Evolutionary conservation across 257 asterid genomes (phyloP), one percentile per base, ranked within the genome.

Genomic region (Solanum clarkiae): DNA sequence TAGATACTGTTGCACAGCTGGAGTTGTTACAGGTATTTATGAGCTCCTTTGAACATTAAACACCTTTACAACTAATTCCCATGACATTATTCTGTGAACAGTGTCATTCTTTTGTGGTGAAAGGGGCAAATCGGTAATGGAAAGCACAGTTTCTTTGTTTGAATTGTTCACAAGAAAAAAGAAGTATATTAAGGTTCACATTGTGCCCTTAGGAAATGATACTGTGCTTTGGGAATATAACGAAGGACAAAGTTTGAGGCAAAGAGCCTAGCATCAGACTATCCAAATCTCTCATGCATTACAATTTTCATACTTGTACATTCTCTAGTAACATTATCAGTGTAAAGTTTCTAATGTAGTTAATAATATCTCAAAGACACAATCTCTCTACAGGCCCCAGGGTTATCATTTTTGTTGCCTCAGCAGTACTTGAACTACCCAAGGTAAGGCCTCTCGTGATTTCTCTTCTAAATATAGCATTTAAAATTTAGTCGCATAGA

Each of bases 321-420:
- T 75, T 75, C 62, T 49, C 13, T 29, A 24, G 29, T 89, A 47
- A 42, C 80, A 85, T 89, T 86, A 85, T 81, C 85, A 88, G 70
- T 86, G 91, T 68, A 86, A 80, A 47, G 72, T 86, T 86, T 86
- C 84, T 82, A 63, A 86, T 86, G 42, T 83, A 87, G 82, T 85
- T 82, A 71, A 87, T 88, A 87, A 91, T 85, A 56, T 90, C 69
- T 87, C 88, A 86, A 87, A 88, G 87, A 80, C 86, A 84, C 89
- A 68, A 88, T 90, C 55, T 92, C 87, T 91, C 91, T 83, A 92
- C 97, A 96, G 99, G 98, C 99, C 91, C 98, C 99, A 77, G 98
- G 99, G 26, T 87, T 96, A 86, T 92, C 97, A 26, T 94, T 94
- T 92, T 86, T 95, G 95, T 89, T 96, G 93, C 99, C 99, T 55